Evolutionary conservation across 345 rosid genomes (phyloP), one percentile per base, ranked within the genome.

Genomic region (Carallia pectinifolia): DNA sequence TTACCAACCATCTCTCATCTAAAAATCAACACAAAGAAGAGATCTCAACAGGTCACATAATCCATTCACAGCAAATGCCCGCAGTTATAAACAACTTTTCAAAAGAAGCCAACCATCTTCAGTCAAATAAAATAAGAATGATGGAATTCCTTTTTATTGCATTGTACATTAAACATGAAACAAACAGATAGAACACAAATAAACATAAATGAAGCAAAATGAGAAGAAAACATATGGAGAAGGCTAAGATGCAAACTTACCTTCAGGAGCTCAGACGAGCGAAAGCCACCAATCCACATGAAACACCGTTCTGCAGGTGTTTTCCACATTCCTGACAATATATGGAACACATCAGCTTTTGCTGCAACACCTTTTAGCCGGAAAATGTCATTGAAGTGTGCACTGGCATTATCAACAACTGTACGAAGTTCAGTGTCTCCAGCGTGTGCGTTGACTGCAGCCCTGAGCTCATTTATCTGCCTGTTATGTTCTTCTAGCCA

Each of bases 231-330:
- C 50, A 54, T 7, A 0, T 38, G 36, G 30, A 29, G 39, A 29
- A 60, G 30, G 62, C 4, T 6, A 44, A 47, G 15, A 62, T 13
- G 31, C 27, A 38, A 64, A 73, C 75, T 74, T 74, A 87, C 98
- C 89, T 90, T 93, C 68, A 93, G 96, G 65, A 93, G 85, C 78
- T 93, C 97, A 4, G 97, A 93, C 48, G 98, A 86, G 38, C 98
- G 98, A 74, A 90, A 93, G 53, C 98, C 98, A 63, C 98, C 98
- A 68, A 93, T 83, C 98, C 98, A 93, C 84, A 93, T 69, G 79
- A 90, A 93, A 81, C 97, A 93, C 65, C 97, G 81, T 83, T 93
- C 98, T 44, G 95, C 98, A 29, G 98, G 98, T 69, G 97, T 93
- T 81, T 89, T 90, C 98, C 98, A 93, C 97, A 90, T 90, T 66